These are phyloP conservation scores for Durio zibethinus DNA, from an alignment of 345 rosid species.

Conservation along the genomic window DNA sequence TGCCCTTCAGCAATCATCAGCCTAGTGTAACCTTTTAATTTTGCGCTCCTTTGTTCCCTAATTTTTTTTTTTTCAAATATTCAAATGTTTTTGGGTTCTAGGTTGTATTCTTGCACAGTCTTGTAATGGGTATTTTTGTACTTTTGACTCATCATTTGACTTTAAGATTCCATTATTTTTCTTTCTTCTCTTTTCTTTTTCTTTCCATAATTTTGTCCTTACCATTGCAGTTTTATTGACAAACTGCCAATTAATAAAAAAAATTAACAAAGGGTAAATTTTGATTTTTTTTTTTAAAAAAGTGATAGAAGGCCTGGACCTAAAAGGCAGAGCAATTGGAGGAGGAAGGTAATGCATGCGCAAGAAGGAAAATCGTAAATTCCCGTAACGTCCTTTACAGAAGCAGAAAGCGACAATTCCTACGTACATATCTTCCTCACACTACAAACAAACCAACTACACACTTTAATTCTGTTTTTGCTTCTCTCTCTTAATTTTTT, in stretches of 20 bases:
- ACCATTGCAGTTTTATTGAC: too few species aligned
- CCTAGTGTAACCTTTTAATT: background rate
- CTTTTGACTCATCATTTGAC: background rate
- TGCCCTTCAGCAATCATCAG: constrained; percentile 12
- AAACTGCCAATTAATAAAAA: too few species aligned
- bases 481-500: background rate
- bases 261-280: too few species aligned
- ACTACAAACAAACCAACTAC: background rate
- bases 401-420: constrained; percentile 5
- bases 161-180: background rate
- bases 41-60: background rate
- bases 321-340: background rate
- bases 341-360: constrained; percentile 10
- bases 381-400: background rate
- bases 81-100: background rate
- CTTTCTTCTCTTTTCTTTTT: accelerated
- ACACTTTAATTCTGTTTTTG: background rate
- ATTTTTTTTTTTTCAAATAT: background rate
- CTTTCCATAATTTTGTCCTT: too few species aligned
- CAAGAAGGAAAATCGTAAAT: background rate
- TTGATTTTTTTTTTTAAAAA: too few species aligned
- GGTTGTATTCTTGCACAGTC: background rate
- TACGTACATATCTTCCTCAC: background rate
- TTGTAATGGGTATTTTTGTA: constrained; percentile 18
- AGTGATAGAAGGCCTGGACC: background rate